Evolutionary conservation across 352 stramenopile species (phyloP), one percentile per base, ranked within the genome.

Genomic region (Globisporangium paroecandrum): DNA sequence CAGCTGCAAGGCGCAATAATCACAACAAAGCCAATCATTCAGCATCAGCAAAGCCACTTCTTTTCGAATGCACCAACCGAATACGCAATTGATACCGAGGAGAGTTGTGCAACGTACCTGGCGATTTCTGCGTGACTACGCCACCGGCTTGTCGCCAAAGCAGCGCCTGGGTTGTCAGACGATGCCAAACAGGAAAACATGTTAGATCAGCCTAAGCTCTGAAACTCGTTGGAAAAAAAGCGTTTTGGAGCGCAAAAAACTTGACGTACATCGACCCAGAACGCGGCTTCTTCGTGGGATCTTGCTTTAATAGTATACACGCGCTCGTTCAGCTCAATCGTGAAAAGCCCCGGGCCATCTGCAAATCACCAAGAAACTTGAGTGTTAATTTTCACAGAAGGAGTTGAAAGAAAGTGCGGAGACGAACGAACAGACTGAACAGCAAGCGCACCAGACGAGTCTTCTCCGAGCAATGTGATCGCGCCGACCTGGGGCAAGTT

Each of bases 401-500:
- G 36, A 65, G n/a, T 12, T 32, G 5, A 43, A n/a, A 32, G 59
- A 29, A 13, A 63, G 46, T 25, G 4, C n/a, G 46, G 54, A 41
- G 54, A 41, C n/a, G 1, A 6, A 15, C 22, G 43, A 20, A 41
- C 7, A 15, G 27, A 25, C 7, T 38, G 32, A 47, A 43, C 43
- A 58, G 51, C 20, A 25, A 22, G 27, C 74, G 10, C 67, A 91
- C 85, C 83, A 24, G 74, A 75, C 36, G 89, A 78, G 67, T 94
- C 81, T 71, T 93, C 88, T 49, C 78, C 71, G 2, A 95, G 76
- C 43, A 93, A 69, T 61, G 77, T 79, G 62, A 95, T 95, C 22
- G 78, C 78, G 51, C 91, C 90, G n/a, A 98, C 93, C 69, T 98
- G 93, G 34, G 93, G 93, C 69, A 98, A 69, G 74, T 97, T 97